Evolutionary conservation across 495 filamentous ascomycete genomes (phyloP), one percentile per base, ranked within the genome.

Genomic region (Penicillium paradoxum): DNA sequence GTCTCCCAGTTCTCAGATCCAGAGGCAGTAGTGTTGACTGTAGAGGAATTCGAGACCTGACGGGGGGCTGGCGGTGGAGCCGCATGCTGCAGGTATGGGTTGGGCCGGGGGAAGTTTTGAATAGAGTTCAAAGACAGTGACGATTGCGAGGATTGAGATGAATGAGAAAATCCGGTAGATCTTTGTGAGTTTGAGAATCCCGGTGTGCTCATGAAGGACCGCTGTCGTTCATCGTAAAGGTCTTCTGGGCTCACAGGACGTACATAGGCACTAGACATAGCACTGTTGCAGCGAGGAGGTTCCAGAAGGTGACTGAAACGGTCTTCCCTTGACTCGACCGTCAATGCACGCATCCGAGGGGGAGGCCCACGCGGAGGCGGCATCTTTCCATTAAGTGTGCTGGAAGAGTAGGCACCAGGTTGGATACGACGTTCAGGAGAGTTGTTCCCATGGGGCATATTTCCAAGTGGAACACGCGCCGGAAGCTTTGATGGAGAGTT

Each of bases 1-100:
- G 89, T 95, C 73, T 97, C 90, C 91, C 91, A 97, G 67, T 97
- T 97, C 70, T 96, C 91, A 0, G 88, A 92, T 3, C 89, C 89
- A 10, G 87, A 86, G 3, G 85, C 78, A 3, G 72, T 75, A 1
- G 86, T 89, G 54, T 78, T 81, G 25, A 73, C 65, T 14, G 79
- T 79, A 3, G 83, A 87, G 8, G 83, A 81, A 53, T 81, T 84
- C 4, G 88, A 90, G n/a, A 85, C 83, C 55, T 91, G 86, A 51
- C 88, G 73, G 29, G 73, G 77, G 15, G 78, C 75, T 24, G 79
- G 75, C 10, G 73, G 70, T 24, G 78, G 74, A 39, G 74, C 75
- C 17, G 73, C 72, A 15, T 67, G 68, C 18, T 69, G 62, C 41
- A 79, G 59, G 34, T 79, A 74, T 10, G 72, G 66, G 53, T 73